Evolutionary conservation across 2,329 filamentous ascomycete genomes (phyloP).

Genomic region (Aspergillus amoenus): DNA sequence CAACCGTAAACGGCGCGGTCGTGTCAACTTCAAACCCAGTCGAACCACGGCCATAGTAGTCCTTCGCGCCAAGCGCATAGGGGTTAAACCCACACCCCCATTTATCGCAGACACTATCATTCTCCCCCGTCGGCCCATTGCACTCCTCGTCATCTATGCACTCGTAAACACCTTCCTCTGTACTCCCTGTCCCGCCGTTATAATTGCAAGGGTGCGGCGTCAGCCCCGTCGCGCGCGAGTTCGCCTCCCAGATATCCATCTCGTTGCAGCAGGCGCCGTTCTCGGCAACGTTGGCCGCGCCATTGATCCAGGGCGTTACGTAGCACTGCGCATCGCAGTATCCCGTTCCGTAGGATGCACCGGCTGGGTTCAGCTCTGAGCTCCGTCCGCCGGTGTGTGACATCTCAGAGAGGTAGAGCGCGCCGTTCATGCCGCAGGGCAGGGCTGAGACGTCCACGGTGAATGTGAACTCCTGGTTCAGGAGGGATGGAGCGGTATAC

Average conservation of each 20-base stretch:
- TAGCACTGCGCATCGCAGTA: constrained; percentile 62
- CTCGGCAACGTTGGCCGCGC: constrained; percentile 50
- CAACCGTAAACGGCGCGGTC: constrained; percentile 58
- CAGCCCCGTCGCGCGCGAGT: constrained; percentile 59
- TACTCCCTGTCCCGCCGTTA: constrained; percentile 32
- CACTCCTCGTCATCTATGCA: constrained; percentile 38
- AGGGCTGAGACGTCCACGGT: constrained; percentile 67
- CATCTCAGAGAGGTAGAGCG: constrained; percentile 65
- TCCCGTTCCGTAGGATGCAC: constrained; percentile 59
- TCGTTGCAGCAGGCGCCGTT: constrained; percentile 63
- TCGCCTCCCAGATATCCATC: constrained; percentile 69
- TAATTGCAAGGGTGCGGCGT: constrained; percentile 60
- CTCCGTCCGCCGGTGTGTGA: constrained; percentile 57
- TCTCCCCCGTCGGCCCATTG: constrained; percentile 3
- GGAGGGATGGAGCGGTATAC: constrained; percentile 52
- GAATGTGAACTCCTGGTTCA: constrained; percentile 67
- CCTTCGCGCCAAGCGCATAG: constrained; percentile 61
- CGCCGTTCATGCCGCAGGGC: constrained; percentile 69
- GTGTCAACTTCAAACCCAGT: constrained; percentile 55
- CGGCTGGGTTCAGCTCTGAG: constrained; percentile 48
- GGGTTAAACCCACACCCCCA: constrained; percentile 67
- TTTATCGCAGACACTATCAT: constrained; percentile 59
- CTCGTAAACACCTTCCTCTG: constrained; percentile 44
- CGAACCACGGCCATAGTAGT: constrained; percentile 56
- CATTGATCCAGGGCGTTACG: constrained; percentile 52